These are phyloP conservation scores for Shiraia sp. DNA, from an alignment of 2,329 filamentous ascomycete genomes.

Conservation along the genomic window DNA sequence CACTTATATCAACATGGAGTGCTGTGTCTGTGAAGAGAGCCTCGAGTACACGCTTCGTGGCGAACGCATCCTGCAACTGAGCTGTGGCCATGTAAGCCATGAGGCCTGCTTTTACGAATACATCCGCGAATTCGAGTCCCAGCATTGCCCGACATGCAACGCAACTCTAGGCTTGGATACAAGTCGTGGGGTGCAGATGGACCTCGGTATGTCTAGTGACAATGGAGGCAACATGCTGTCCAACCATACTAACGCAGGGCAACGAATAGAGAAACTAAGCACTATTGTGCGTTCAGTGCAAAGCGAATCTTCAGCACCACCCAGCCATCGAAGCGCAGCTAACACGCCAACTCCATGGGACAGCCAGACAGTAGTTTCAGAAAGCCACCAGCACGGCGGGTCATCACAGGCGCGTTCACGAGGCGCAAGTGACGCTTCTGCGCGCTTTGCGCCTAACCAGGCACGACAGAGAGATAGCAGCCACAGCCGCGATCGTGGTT, in stretches of 20 bases:
- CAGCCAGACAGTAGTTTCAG: conserved; percentile 46
- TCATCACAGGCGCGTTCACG: conserved; percentile 49
- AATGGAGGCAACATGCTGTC: conserved; percentile 8
- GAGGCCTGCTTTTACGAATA: conserved; percentile 99
- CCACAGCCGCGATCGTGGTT: conserved; percentile 43
- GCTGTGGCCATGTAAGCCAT: conserved; percentile 94
- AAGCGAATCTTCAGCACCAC: conserved; percentile 56
- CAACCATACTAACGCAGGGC: conserved; percentile 16
- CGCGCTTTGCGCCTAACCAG: conserved; percentile 33
- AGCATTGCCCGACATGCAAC: conserved; percentile 93
- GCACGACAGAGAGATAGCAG: conserved; percentile 42
- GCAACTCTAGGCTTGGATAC: conserved; percentile 90
- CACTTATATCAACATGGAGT: conserved; percentile 93
- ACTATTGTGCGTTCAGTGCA: conserved; percentile 86
- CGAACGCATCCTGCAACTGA: conserved; percentile 93
- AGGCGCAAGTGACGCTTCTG: conserved; percentile 39
- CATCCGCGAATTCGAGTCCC: conserved; percentile 90
- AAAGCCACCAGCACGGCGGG: conserved; percentile 53
- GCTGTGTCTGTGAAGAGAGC: conserved; percentile 94
- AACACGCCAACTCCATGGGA: conserved; percentile 73
- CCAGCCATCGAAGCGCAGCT: conserved; percentile 48
- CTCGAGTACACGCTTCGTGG: conserved; percentile 93
- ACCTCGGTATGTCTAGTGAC: conserved; percentile 72
- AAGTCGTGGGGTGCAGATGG: conserved; percentile 87
- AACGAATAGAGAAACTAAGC: conserved; percentile 87